Percentiles rank a stretch among this genome's conserved stretches.
Evolutionary conservation across 1,139 yeast species (phyloP).

Genomic region (Fermentozyma sake): DNA sequence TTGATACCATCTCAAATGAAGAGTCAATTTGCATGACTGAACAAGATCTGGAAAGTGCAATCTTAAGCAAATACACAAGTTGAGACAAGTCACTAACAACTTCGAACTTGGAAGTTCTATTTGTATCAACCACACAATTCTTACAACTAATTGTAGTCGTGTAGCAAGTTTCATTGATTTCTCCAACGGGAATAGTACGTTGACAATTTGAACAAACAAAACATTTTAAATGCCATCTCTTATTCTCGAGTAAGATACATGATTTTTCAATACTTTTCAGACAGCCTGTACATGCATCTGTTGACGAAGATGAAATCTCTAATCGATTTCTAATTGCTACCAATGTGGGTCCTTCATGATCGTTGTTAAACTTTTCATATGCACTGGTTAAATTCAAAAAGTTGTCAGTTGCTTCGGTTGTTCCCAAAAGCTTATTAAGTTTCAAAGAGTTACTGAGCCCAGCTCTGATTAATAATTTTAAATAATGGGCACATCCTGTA

Average conservation of each 20-base stretch:
- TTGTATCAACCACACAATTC: conserved; percentile 47
- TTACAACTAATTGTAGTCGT: conserved; percentile 47
- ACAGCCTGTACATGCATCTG: conserved; percentile 75
- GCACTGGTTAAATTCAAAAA: conserved; percentile 52
- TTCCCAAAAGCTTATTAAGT: conserved; percentile 54
- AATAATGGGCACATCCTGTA: conserved; percentile 89
- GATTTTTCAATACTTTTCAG: conserved; percentile 75
- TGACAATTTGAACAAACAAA: conserved; percentile 58
- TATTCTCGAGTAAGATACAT: conserved; percentile 58
- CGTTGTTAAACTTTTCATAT: conserved; percentile 34
- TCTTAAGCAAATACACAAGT: conserved; percentile 69
- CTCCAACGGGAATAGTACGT: conserved; percentile 25
- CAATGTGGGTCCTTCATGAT: conserved; percentile 16
- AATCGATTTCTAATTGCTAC: conserved; percentile 36
- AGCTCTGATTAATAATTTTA: conserved; percentile 76
- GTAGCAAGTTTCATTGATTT: conserved; percentile 29
- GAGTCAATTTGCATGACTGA: conserved; percentile 48
- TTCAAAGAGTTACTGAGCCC: conserved; percentile 75
- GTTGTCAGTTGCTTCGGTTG: conserved; percentile 58
- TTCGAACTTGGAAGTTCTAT: conserved; percentile 55
- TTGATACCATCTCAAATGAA: not conserved
- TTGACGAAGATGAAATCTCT: conserved; percentile 55
- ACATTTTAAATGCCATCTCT: conserved; percentile 82
- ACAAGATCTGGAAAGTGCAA: conserved; percentile 77
- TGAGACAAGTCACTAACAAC: conserved; percentile 68